Conservation (phyloP, 1,139 yeast species). For the Yamadazyma triangularis region DNA sequence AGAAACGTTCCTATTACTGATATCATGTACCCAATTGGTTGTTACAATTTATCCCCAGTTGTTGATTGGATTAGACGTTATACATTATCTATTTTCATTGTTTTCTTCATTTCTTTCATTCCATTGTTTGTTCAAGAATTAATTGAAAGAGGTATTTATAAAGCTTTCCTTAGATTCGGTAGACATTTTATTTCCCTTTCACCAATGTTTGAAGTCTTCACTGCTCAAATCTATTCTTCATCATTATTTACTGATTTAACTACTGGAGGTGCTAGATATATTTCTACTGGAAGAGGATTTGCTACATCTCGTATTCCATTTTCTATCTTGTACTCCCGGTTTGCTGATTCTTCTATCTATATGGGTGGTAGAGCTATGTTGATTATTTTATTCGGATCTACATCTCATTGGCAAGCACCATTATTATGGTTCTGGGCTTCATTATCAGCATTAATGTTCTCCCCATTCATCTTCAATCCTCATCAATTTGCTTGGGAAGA, state of each 20-base stretch:
- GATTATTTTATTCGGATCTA: conserved; percentile 87
- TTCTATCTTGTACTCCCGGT: conserved; percentile 90
- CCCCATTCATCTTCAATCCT: conserved; percentile 96
- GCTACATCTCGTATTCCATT: conserved; percentile 99
- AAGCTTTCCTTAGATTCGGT: conserved; percentile 84
- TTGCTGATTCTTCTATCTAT: conserved; percentile 95
- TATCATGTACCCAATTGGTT: conserved; percentile 80
- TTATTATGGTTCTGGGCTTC: conserved; percentile 99
- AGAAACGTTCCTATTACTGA: conserved; percentile 84
- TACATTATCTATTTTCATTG: conserved; percentile 95
- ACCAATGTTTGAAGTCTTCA: conserved; percentile 97
- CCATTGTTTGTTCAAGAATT: conserved; percentile 96
- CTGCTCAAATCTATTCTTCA: conserved; percentile 94
- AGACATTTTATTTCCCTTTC: conserved; percentile 89
- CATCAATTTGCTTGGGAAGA: conserved; percentile 99
- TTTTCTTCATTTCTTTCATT: conserved; percentile 93
- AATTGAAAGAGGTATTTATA: conserved; percentile 97
- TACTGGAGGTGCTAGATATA: conserved; percentile 99
- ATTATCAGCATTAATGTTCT: conserved; percentile 79
- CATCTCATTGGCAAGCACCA: conserved; percentile 96
- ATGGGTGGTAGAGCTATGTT: conserved; percentile 91
- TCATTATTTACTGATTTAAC: conserved; percentile 88
- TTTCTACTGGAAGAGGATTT: conserved; percentile 98
- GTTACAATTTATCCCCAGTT: conserved; percentile 88
- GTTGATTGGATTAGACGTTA: conserved; percentile 97